A percentile compares a stretch with the other conserved stretches of the same genome.
phyloP scores from a whole-genome alignment of 768 basidiomycete genomes.

The Pluteus cervinus region DNA sequence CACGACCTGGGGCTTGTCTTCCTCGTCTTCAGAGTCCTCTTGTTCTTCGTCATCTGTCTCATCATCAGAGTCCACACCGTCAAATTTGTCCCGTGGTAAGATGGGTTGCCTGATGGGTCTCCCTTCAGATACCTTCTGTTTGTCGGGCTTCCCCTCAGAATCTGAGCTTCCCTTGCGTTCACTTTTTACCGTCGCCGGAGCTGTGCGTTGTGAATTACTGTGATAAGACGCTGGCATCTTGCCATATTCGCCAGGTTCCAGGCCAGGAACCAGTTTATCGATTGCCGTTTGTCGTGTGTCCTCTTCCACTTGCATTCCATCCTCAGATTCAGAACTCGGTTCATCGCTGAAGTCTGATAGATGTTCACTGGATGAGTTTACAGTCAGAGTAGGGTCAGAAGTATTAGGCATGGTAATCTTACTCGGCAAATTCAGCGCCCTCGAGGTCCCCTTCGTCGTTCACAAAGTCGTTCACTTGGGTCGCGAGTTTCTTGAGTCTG shows the following conservation, averaged over 20 bases:
- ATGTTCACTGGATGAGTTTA: constrained; percentile 44
- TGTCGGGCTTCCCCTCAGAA: constrained; percentile 15
- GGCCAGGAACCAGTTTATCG: constrained; percentile 74
- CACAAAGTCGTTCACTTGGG: constrained; percentile 86
- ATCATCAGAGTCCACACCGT: constrained; percentile 91
- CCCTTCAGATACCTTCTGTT: too few species aligned
- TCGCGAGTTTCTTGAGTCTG: constrained; percentile 69
- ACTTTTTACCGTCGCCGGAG: constrained; percentile 30
- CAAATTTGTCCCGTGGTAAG: constrained; percentile 77
- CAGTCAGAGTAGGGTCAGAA: too few species aligned
- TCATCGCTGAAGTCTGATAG: constrained; percentile 55
- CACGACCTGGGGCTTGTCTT: constrained; percentile 78
- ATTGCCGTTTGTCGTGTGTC: constrained; percentile 57
- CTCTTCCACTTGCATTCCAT: constrained; percentile 26
- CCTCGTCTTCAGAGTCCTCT: constrained; percentile 64
- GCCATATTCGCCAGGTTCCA: constrained; percentile 85
- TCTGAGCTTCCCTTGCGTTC: constrained; percentile 1
- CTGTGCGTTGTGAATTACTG: constrained; percentile 62
- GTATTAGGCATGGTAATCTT: constrained; percentile 23
- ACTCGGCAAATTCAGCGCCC: constrained; percentile 92
- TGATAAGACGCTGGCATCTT: constrained; percentile 72
- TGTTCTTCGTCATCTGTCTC: constrained; percentile 66
- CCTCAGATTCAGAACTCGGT: constrained; percentile 38
- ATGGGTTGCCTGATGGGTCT: constrained; percentile 70
- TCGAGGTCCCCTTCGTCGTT: constrained; percentile 85